These are phyloP conservation scores for Polygonum aviculare DNA, from an alignment of 148 eudicot genomes.

Conservation along the genomic window DNA sequence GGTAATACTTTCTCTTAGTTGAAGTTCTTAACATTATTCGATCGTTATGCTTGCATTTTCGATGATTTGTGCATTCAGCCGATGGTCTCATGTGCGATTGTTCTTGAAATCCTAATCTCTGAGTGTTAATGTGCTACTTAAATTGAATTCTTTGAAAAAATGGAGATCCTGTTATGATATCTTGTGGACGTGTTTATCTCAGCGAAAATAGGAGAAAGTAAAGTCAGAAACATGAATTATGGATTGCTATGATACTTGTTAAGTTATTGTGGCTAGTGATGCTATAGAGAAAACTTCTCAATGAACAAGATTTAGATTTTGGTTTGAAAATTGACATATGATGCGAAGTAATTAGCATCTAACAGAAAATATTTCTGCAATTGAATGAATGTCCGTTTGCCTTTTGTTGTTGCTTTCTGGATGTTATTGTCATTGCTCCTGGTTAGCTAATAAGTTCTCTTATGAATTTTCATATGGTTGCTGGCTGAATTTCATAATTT, in stretches of 20 bases:
- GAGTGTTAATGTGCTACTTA: not conserved
- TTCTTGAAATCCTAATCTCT: not conserved
- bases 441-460: not conserved
- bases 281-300: not conserved
- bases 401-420: not conserved
- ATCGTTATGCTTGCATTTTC: not conserved
- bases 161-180: not conserved
- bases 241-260: too few species aligned
- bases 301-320: not conserved
- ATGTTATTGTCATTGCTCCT: not conserved
- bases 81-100: not conserved
- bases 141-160: not conserved
- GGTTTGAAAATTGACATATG: not conserved
- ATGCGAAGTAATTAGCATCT: not conserved
- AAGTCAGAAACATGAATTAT: not conserved
- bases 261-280: too few species aligned
- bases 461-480: not conserved
- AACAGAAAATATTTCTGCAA: not conserved
- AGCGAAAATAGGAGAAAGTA: not conserved
- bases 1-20: not conserved
- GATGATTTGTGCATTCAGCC: not conserved
- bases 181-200: too few species aligned
- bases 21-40: not conserved
- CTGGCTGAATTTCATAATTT: not conserved
- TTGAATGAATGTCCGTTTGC: not conserved